These are phyloP conservation scores for Suillus brevipes DNA, from an alignment of 768 basidiomycete species.

Conservation along the genomic window DNA sequence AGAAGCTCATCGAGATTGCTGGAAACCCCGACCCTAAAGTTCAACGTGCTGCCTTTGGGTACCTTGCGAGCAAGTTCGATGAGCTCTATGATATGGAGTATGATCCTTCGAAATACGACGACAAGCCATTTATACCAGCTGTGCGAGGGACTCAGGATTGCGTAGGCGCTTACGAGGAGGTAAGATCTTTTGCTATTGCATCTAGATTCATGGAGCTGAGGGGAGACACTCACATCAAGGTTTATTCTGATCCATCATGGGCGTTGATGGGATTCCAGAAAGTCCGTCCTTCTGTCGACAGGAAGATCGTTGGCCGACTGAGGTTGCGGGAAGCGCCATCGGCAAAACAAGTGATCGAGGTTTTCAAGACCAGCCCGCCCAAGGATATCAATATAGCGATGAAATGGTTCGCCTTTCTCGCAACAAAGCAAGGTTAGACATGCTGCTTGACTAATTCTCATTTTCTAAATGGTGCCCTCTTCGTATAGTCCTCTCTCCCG, in stretches of 20 bases:
- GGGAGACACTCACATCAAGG: conserved; percentile 38
- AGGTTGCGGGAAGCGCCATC: conserved; percentile 68
- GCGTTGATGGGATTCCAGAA: conserved; percentile 68
- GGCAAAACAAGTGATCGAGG: conserved; percentile 49
- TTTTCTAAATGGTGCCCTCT: conserved; percentile 1
- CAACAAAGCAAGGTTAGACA: conserved; percentile 50
- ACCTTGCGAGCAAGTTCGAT: conserved; percentile 69
- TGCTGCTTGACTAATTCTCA: not conserved
- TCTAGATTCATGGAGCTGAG: not conserved
- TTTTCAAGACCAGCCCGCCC: conserved; percentile 56
- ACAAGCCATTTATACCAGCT: conserved; percentile 77
- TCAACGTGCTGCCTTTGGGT: conserved; percentile 64
- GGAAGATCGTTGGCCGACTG: conserved; percentile 54
- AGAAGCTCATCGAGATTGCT: conserved; percentile 56
- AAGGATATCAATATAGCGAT: conserved; percentile 47
- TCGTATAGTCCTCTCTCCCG: conserved; percentile 50
- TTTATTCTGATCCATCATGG: conserved; percentile 65
- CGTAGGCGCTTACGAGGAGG: conserved; percentile 66
- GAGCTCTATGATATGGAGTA: conserved; percentile 54
- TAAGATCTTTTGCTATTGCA: conserved; percentile 28
- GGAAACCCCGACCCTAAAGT: conserved; percentile 46
- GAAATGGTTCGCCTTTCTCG: conserved; percentile 63
- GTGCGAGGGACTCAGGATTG: conserved; percentile 44
- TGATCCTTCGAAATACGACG: conserved; percentile 47
- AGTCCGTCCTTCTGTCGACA: conserved; percentile 48